Percentiles rank a stretch among this genome's conserved stretches.
These are phyloP conservation scores for Aspergillus ostianus DNA, from an alignment of 495 filamentous ascomycete genomes.

Conservation along the genomic window DNA sequence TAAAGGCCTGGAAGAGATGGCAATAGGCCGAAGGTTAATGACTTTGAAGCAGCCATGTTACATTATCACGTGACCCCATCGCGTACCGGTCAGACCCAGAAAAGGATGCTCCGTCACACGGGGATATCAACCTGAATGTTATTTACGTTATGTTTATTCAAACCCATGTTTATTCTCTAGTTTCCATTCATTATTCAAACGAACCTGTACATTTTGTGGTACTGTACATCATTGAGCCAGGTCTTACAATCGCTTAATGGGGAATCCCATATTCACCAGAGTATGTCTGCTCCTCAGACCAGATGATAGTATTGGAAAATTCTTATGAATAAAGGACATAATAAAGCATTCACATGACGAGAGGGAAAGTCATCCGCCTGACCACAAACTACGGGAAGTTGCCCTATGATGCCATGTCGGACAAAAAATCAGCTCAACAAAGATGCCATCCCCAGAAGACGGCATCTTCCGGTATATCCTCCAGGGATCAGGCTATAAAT, in stretches of 20 bases:
- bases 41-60: neutral
- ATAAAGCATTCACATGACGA: neutral
- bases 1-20: neutral
- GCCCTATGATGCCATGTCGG: neutral
- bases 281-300: neutral
- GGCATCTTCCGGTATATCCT: neutral
- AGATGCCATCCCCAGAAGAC: neutral
- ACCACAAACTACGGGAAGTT: neutral
- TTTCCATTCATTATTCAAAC: neutral
- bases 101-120: neutral
- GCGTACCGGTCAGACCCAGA: neutral
- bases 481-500: neutral
- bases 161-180: neutral
- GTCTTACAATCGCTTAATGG: neutral
- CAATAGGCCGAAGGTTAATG: neutral
- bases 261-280: neutral
- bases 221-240: neutral
- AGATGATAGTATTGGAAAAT: neutral
- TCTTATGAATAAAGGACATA: neutral
- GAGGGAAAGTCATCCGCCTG: neutral
- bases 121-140: neutral
- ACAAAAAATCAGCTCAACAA: neutral
- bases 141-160: neutral
- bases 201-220: neutral
- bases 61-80: neutral